These are phyloP conservation scores for Chromera velia DNA, from an alignment of 73 alveolate species.

Conservation along the genomic window DNA sequence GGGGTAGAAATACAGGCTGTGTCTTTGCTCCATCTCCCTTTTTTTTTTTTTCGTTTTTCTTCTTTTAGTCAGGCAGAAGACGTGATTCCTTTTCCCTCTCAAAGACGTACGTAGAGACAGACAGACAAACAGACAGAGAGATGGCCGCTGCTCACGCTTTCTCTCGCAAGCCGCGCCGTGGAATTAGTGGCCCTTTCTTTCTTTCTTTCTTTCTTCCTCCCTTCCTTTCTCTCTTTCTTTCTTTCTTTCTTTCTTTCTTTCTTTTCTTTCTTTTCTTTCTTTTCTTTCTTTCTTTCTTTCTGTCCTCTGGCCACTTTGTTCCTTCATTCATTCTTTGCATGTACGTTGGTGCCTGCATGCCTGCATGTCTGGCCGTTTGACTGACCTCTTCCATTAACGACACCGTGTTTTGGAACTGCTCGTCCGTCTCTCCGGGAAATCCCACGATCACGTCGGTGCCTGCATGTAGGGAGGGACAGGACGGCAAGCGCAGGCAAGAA, in stretches of 20 bases:
- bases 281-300: no score
- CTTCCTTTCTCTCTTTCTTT: neutral
- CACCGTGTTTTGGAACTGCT: slow-evolving; percentile 31
- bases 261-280: neutral
- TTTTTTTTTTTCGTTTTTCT: neutral
- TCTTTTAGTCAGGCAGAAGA: no score
- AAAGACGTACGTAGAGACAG: no score
- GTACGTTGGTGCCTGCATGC: neutral
- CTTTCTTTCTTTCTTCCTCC: no score
- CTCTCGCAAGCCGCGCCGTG: no score
- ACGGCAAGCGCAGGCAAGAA: neutral
- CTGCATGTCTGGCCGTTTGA: neutral
- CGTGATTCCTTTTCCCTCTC: no score
- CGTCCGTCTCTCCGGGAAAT: slow-evolving; percentile 29
- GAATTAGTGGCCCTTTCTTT: no score
- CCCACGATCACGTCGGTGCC: slow-evolving; percentile 43
- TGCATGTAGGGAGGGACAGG: neutral
- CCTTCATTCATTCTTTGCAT: neutral
- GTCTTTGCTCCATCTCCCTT: neutral
- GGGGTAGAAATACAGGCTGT: slow-evolving; percentile 11
- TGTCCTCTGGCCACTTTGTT: neutral
- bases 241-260: neutral
- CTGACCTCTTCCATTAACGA: slow-evolving; percentile 8
- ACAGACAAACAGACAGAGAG: no score
- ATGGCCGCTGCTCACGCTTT: no score